A percentile compares a stretch with the other conserved stretches of the same genome.
Conservation (phyloP, 352 stramenopile genomes). For the Phytophthora syringae region DNA sequence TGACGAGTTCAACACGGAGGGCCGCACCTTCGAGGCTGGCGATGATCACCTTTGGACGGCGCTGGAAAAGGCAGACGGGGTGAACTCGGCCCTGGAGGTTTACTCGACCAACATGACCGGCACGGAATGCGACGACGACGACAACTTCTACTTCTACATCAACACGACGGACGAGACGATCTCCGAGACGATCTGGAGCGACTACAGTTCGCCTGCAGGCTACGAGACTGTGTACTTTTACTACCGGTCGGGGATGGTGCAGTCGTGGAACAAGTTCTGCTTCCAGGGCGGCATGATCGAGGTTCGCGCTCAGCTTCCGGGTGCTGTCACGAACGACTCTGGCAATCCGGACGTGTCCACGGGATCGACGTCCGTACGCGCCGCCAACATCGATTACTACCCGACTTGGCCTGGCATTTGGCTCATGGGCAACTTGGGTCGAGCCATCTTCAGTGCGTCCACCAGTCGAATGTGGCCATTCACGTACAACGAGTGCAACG, state of each 20-base stretch:
- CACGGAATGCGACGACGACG: conserved; percentile 57
- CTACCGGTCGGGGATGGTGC: conserved; percentile 79
- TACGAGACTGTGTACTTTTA: conserved; percentile 55
- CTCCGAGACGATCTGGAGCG: conserved; percentile 54
- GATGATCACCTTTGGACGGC: conserved; percentile 94
- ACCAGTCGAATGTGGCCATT: conserved; percentile 96
- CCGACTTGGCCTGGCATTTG: conserved; percentile 95
- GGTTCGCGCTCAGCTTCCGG: conserved; percentile 83
- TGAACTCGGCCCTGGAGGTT: conserved; percentile 67
- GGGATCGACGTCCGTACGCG: conserved; percentile 15
- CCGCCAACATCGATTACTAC: conserved; percentile 41
- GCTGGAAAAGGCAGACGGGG: conserved; percentile 59
- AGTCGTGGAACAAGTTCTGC: conserved; percentile 94
- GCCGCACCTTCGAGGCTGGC: conserved; percentile 89
- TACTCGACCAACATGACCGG: conserved; percentile 72
- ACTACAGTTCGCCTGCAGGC: conserved; percentile 58
- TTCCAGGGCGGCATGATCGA: conserved; percentile 94
- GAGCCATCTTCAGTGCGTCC: conserved; percentile 92
- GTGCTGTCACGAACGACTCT: conserved; percentile 54
- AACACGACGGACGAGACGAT: conserved; percentile 47
- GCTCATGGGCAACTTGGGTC: conserved; percentile 95
- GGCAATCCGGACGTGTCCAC: conserved; percentile 56
- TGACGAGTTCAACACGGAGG: conserved; percentile 42
- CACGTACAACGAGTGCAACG: conserved; percentile 93
- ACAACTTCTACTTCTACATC: conserved; percentile 67